A percentile compares a stretch with the other conserved stretches of the same genome.
phyloP scores from a whole-genome alignment of 2,329 filamentous ascomycete genomes.

The Orbilia ellipsospora region DNA sequence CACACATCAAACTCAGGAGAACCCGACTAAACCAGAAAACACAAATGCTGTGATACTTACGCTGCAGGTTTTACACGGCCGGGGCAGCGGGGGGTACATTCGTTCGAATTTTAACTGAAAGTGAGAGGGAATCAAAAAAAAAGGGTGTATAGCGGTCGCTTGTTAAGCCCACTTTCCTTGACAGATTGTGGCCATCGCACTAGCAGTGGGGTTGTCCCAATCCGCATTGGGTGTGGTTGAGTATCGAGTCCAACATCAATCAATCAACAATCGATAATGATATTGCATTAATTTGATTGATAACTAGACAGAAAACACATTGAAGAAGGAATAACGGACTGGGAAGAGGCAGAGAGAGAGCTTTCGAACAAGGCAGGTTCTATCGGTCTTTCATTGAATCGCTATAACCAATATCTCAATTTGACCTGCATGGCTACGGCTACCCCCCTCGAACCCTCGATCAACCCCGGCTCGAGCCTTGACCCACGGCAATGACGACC shows the following conservation, averaged over 20 bases:
- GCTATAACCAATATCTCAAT: too few species aligned
- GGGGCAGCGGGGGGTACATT: constrained; percentile 2
- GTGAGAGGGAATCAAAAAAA: constrained; percentile 1
- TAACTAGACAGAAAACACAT: neutral
- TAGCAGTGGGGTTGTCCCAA: neutral
- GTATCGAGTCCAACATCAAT: constrained; percentile 16
- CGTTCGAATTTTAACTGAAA: neutral
- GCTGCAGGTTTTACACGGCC: constrained; percentile 2
- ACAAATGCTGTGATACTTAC: too few species aligned
- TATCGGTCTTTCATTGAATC: too few species aligned
- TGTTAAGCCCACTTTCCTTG: constrained; percentile 4
- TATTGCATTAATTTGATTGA: constrained; percentile 34
- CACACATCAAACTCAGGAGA: constrained; percentile 38
- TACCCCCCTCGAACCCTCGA: too few species aligned
- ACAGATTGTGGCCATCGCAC: too few species aligned
- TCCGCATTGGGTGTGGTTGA: constrained; percentile 27
- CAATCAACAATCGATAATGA: constrained; percentile 25
- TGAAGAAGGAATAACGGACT: neutral
- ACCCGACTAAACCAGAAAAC: constrained; percentile 12
- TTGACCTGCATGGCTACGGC: too few species aligned
- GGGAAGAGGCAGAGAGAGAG: neutral
- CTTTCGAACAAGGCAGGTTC: neutral
- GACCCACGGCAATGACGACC: constrained; percentile 22
- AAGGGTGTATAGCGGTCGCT: constrained; percentile 20
- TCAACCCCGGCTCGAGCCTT: neutral